A percentile compares a stretch with the other conserved stretches of the same genome.
These are phyloP conservation scores for Sanghuangporus weigelae DNA, from an alignment of 1,284 basidiomycete species.

Conservation along the genomic window DNA sequence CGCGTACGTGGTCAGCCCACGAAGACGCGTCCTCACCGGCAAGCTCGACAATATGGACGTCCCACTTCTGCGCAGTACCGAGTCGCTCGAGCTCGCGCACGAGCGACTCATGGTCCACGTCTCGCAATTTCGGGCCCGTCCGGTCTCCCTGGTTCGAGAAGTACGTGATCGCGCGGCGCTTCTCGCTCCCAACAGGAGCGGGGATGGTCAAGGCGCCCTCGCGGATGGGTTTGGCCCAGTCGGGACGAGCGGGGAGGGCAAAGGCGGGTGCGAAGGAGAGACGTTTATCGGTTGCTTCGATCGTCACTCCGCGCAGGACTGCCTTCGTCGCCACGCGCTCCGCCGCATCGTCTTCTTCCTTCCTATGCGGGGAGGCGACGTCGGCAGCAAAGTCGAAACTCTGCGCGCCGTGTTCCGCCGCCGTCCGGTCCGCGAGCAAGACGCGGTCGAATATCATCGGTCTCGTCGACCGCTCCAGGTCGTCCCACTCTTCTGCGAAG, in stretches of 20 bases:
- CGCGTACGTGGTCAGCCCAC: conserved; percentile 48
- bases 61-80: conserved; percentile 52
- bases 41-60: conserved; percentile 63
- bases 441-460: conserved; percentile 74
- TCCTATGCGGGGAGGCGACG: neutral
- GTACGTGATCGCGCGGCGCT: conserved; percentile 58
- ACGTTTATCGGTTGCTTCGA: conserved; percentile 12
- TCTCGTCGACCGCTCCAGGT: conserved; percentile 59
- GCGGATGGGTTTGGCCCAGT: conserved; percentile 14
- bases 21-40: conserved; percentile 33
- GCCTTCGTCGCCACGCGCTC: neutral
- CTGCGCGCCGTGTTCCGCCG: conserved; percentile 45
- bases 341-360: neutral
- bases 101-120: conserved; percentile 48
- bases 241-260: conserved; percentile 13
- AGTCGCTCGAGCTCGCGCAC: conserved; percentile 47
- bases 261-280: conserved; percentile 17
- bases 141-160: conserved; percentile 58
- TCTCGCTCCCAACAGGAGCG: neutral
- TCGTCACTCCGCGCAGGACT: neutral
- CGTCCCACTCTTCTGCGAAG: conserved; percentile 72
- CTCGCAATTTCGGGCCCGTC: conserved; percentile 37
- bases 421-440: conserved; percentile 70
- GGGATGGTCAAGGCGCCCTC: neutral
- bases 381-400: conserved; percentile 20